phyloP scores from a whole-genome alignment of 768 basidiomycete species.

The Amanita subjunquillea region DNA sequence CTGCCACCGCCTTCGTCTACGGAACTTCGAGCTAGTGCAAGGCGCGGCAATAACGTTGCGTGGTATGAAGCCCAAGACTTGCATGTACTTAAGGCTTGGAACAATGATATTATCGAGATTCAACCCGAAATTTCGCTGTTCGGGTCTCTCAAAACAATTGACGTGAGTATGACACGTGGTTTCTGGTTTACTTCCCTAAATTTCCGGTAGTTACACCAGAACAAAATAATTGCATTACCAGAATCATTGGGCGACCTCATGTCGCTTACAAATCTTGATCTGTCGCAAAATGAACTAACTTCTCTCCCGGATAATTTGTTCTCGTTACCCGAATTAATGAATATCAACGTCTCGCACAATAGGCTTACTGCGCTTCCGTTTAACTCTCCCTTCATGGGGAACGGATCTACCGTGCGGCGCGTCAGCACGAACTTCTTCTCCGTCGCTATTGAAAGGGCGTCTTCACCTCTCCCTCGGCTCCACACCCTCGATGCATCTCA shows the following conservation, averaged over 20 bases:
- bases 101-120: slow-evolving; percentile 69
- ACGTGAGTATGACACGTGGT: slow-evolving; percentile 37
- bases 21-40: slow-evolving; percentile 20
- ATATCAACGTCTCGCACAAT: slow-evolving; percentile 68
- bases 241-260: slow-evolving; percentile 59
- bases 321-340: slow-evolving; percentile 55
- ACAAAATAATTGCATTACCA: slow-evolving; percentile 54
- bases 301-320: slow-evolving; percentile 56
- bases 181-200: slow-evolving; percentile 3
- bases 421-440: slow-evolving; percentile 51
- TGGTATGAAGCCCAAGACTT: slow-evolving; percentile 84
- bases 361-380: slow-evolving; percentile 50
- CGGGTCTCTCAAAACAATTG: slow-evolving; percentile 70
- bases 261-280: slow-evolving; percentile 54
- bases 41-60: slow-evolving; percentile 37
- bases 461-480: slow-evolving; percentile 56
- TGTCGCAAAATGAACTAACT: slow-evolving; percentile 63
- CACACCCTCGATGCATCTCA: slow-evolving; percentile 52
- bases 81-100: slow-evolving; percentile 65
- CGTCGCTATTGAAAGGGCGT: slow-evolving; percentile 50
- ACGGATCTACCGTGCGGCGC: slow-evolving; percentile 9
- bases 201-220: slow-evolving; percentile 55
- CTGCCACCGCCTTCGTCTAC: slow-evolving; percentile 22
- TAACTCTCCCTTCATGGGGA: slow-evolving; percentile 40
- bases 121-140: slow-evolving; percentile 80